phyloP scores from a whole-genome alignment of 805 yeast genomes.

The Metschnikowia proteae region DNA sequence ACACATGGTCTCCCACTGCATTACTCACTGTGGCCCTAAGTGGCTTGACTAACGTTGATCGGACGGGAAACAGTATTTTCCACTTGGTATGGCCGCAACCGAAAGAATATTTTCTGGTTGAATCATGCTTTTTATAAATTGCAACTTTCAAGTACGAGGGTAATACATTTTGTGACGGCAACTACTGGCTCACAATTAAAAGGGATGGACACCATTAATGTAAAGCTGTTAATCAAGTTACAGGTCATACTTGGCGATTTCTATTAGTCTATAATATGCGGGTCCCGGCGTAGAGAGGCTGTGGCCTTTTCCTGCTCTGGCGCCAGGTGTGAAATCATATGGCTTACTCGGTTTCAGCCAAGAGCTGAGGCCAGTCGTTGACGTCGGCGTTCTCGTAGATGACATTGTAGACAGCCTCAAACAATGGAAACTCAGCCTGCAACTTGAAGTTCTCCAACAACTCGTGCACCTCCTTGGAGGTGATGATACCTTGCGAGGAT shows the following conservation, averaged over 20 bases:
- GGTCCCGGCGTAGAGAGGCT: constrained; percentile 3
- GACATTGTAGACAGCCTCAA: constrained; percentile 44
- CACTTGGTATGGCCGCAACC: no score
- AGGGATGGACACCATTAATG: no score
- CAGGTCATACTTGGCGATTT: not conserved
- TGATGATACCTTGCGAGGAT: constrained; percentile 45
- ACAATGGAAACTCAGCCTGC: constrained; percentile 39
- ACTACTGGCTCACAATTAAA: no score
- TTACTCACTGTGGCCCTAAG: no score
- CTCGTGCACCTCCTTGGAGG: constrained; percentile 46
- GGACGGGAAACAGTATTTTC: no score
- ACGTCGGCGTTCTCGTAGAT: constrained; percentile 39
- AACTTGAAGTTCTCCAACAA: constrained; percentile 35
- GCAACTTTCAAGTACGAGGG: no score
- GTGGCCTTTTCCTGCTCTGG: constrained; percentile 4
- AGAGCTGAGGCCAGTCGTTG: constrained; percentile 39
- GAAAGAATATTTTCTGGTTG: no score
- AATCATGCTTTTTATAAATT: no score
- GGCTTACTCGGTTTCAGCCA: constrained; percentile 23
- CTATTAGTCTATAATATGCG: constrained; percentile 7
- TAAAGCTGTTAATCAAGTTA: no score
- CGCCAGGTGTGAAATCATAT: constrained; percentile 1
- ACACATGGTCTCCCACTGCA: no score
- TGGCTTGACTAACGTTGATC: no score
- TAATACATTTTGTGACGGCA: no score